phyloP scores from a whole-genome alignment of 805 yeast species.

The Wickerhamiella qilinensis region DNA sequence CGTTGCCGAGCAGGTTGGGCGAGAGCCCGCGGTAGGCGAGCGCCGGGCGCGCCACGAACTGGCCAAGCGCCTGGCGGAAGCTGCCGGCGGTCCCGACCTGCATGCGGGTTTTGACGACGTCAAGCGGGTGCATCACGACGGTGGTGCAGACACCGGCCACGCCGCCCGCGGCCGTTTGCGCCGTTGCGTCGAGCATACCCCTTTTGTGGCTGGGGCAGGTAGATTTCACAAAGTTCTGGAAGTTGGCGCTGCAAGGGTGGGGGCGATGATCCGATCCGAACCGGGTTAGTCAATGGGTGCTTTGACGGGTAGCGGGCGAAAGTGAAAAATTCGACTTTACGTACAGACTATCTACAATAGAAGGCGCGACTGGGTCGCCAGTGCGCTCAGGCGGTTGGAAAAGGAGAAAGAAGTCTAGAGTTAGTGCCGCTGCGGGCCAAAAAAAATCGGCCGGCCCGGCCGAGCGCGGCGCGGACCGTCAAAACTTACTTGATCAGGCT shows the following conservation, averaged over 20 bases:
- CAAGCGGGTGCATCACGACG: slow-evolving; percentile 73
- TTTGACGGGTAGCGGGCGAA: no score
- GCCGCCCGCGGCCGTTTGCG: slow-evolving; percentile 2
- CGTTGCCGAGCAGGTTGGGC: slow-evolving; percentile 70
- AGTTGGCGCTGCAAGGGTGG: no score
- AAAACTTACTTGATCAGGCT: slow-evolving; percentile 39
- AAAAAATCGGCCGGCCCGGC: no score
- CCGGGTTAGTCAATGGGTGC: no score
- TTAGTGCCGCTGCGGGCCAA: background rate
- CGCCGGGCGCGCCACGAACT: slow-evolving; percentile 4
- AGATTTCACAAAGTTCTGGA: no score
- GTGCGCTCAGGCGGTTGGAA: slow-evolving; percentile 48
- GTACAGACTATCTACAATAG: no score
- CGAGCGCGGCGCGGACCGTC: background rate
- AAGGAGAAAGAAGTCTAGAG: slow-evolving; percentile 44
- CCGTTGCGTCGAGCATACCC: background rate
- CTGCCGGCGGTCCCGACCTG: slow-evolving; percentile 36
- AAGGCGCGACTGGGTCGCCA: background rate
- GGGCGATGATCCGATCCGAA: background rate
- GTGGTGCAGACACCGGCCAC: slow-evolving; percentile 57
- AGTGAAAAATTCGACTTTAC: no score
- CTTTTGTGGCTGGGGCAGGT: no score
- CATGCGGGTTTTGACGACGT: slow-evolving; percentile 64
- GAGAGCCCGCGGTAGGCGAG: slow-evolving; percentile 58
- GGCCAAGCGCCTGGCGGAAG: slow-evolving; percentile 4